A percentile compares a stretch with the other conserved stretches of the same genome.
These are phyloP conservation scores for Hypoxylon sp. DNA, from an alignment of 2,329 filamentous ascomycete species.

Conservation along the genomic window DNA sequence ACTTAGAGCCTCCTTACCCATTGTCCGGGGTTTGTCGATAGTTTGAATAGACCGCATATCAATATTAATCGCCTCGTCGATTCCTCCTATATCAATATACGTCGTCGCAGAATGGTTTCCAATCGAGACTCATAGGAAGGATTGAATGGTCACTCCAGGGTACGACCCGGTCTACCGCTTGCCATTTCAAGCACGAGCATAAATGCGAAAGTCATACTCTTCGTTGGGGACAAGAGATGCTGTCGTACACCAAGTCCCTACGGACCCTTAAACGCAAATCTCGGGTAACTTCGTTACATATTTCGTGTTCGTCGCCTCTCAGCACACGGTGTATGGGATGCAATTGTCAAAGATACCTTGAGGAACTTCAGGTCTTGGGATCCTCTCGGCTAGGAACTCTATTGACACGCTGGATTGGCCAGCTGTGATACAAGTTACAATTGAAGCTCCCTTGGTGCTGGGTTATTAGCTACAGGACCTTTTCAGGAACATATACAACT, in stretches of 20 bases:
- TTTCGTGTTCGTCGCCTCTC: not conserved
- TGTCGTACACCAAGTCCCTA: not conserved
- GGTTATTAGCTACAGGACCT: not conserved
- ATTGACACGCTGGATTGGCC: not conserved
- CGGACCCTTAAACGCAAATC: not conserved
- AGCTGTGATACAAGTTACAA: not conserved
- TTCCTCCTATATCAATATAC: constrained; percentile 9
- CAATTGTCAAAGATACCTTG: not conserved
- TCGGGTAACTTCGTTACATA: not conserved
- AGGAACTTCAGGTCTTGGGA: not conserved
- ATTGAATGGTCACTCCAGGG: not conserved
- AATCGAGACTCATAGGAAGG: not conserved
- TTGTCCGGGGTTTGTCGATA: constrained; percentile 10
- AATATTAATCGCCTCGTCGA: not conserved
- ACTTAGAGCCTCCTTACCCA: constrained; percentile 8
- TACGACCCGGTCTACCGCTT: constrained; percentile 2
- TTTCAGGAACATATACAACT: not conserved
- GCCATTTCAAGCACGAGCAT: constrained; percentile 6
- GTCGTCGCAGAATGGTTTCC: constrained; percentile 5
- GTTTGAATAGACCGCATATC: constrained; percentile 24
- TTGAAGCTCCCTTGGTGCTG: not conserved
- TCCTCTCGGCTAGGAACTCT: not conserved
- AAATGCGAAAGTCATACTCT: not conserved
- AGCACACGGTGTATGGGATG: not conserved
- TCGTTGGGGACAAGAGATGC: not conserved